Evolutionary conservation across 257 asterid species (phyloP).

Genomic region (Solanum etuberosum): DNA sequence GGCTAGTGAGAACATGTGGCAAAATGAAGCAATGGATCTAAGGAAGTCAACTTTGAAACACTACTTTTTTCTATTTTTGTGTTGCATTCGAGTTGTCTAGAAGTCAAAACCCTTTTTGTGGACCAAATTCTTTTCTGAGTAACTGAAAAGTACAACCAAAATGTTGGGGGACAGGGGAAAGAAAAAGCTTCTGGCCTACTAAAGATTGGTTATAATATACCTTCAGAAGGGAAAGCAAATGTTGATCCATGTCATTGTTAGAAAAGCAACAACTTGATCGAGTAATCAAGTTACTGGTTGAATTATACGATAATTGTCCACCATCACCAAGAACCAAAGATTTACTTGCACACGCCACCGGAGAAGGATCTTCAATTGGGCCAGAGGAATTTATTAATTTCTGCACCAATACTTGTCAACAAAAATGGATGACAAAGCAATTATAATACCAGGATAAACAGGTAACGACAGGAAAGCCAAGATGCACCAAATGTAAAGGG

Average conservation of each 20-base stretch:
- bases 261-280: conserved; percentile 59
- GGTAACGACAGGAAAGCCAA: neutral
- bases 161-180: neutral
- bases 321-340: conserved; percentile 50
- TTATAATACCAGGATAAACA: neutral
- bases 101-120: neutral
- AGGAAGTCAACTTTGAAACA: neutral
- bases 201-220: conserved; percentile 23
- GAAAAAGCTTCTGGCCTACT: neutral
- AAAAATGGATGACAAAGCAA: neutral
- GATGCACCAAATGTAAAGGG: neutral
- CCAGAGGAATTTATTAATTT: conserved; percentile 41
- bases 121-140: neutral
- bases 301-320: conserved; percentile 54
- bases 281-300: conserved; percentile 61
- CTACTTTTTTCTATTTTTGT: neutral
- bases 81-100: neutral
- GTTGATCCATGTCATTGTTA: conserved; percentile 56
- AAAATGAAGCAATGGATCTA: neutral
- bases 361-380: conserved; percentile 89
- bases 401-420: conserved; percentile 41
- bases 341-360: conserved; percentile 50
- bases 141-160: neutral
- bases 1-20: neutral
- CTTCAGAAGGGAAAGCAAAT: conserved; percentile 77